Evolutionary conservation across 2,329 filamentous ascomycete species (phyloP).

Genomic region (Thelonectria rubi): DNA sequence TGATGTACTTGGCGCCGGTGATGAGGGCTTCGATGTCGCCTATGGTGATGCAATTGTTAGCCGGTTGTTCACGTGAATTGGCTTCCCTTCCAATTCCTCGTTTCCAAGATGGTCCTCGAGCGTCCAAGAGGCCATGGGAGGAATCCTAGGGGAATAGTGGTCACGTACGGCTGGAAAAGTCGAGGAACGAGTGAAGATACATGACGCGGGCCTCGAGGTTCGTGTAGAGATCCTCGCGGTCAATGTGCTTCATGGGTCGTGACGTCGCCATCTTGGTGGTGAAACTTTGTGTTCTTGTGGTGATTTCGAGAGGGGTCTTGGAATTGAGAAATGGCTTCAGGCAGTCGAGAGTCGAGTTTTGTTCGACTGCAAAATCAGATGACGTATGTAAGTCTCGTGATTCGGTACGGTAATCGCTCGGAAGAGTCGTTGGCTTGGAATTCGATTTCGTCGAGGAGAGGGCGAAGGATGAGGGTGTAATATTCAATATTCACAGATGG

Average conservation of each 20-base stretch:
- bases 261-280: conserved; percentile 43
- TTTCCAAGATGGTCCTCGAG: too few species aligned
- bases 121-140: not conserved
- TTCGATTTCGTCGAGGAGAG: conserved; percentile 3
- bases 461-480: conserved; percentile 1
- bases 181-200: conserved; percentile 79
- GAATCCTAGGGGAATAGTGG: not conserved
- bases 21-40: conserved; percentile 77
- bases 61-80: not conserved
- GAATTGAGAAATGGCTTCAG: not conserved
- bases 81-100: too few species aligned
- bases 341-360: conserved; percentile 1
- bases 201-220: conserved; percentile 73
- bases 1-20: conserved; percentile 78
- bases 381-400: conserved; percentile 18
- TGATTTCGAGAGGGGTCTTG: conserved; percentile 1
- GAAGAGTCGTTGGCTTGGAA: not conserved
- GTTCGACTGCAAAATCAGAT: conserved; percentile 2
- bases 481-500: conserved; percentile 13
- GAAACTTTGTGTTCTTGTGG: not conserved
- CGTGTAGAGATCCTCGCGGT: conserved; percentile 76
- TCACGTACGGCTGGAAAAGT: conserved; percentile 73
- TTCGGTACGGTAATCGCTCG: conserved; percentile 12
- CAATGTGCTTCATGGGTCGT: conserved; percentile 65
- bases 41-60: conserved; percentile 45